Evolutionary conservation across 78 protist species (phyloP).

Genomic region (Cyanophora paradoxa): DNA sequence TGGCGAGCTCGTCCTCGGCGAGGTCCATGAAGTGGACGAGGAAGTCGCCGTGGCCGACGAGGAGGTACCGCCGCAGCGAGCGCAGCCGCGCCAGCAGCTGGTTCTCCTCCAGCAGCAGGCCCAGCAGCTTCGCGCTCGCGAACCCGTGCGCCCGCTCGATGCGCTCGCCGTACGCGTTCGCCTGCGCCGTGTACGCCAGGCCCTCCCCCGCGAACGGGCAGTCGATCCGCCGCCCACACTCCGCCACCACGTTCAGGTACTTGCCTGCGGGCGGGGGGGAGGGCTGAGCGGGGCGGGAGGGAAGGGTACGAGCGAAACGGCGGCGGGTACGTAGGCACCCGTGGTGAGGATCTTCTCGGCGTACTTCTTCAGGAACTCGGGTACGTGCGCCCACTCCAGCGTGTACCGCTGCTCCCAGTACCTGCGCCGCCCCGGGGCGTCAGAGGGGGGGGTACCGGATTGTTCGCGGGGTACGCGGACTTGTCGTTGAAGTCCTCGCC

Average conservation of each 20-base stretch:
- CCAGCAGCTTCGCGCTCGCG: constrained; percentile 35
- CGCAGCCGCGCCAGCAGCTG: constrained; percentile 38
- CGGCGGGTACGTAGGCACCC: too few species aligned
- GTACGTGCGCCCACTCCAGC: constrained; percentile 7
- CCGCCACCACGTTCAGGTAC: constrained; percentile 61
- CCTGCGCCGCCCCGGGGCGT: too few species aligned
- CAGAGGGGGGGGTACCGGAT: too few species aligned
- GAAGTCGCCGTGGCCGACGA: constrained; percentile 71
- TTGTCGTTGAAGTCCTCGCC: constrained; percentile 38
- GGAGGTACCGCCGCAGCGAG: constrained; percentile 58
- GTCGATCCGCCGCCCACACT: constrained; percentile 37
- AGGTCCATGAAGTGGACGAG: constrained; percentile 71
- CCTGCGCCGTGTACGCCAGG: too few species aligned
- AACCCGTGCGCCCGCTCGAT: background rate
- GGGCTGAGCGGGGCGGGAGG: too few species aligned
- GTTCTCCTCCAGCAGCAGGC: constrained; percentile 32
- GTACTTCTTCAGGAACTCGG: constrained; percentile 27
- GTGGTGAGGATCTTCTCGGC: constrained; percentile 25
- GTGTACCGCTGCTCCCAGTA: constrained; percentile 56
- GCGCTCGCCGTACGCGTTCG: too few species aligned
- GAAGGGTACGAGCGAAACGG: too few species aligned
- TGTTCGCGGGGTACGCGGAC: too few species aligned
- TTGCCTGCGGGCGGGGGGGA: too few species aligned
- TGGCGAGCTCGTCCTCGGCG: constrained; percentile 52
- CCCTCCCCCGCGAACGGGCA: constrained; percentile 9